These are phyloP conservation scores for Russula sp. DNA, from an alignment of 768 basidiomycete genomes.

Conservation along the genomic window DNA sequence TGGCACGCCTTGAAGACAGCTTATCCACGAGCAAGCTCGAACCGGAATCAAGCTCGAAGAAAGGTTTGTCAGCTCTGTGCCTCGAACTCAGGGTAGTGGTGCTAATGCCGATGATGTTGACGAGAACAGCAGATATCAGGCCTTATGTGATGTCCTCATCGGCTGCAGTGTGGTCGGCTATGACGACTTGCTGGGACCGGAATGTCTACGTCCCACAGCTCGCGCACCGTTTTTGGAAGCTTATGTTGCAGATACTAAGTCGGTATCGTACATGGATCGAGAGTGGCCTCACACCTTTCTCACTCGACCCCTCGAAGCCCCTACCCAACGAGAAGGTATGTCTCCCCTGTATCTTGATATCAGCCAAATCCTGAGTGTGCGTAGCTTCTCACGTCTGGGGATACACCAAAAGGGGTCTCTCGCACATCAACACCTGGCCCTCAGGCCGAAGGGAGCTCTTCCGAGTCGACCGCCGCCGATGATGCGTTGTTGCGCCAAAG, in stretches of 20 bases:
- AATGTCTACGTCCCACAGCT: slow-evolving; percentile 83
- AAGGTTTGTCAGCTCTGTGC: slow-evolving; percentile 32
- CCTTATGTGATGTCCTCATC: slow-evolving; percentile 59
- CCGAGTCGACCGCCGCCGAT: slow-evolving; percentile 54
- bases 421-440: slow-evolving; percentile 51
- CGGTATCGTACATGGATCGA: slow-evolving; percentile 37
- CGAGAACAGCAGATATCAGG: slow-evolving; percentile 25
- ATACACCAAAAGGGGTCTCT: slow-evolving; percentile 25
- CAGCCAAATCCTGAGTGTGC: not conserved
- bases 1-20: slow-evolving; percentile 64
- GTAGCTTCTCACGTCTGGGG: slow-evolving; percentile 2
- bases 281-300: slow-evolving; percentile 41
- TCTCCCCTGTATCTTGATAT: slow-evolving; percentile 31
- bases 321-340: slow-evolving; percentile 28
- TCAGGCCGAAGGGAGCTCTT: slow-evolving; percentile 42
- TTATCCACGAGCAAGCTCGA: slow-evolving; percentile 44
- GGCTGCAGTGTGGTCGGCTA: slow-evolving; percentile 61
- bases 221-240: slow-evolving; percentile 80
- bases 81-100: not conserved
- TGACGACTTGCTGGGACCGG: slow-evolving; percentile 79
- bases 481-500: slow-evolving; percentile 62
- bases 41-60: slow-evolving; percentile 30
- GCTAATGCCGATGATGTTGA: not conserved
- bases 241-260: slow-evolving; percentile 74
- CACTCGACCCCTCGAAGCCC: slow-evolving; percentile 33